A percentile compares a stretch with the other conserved stretches of the same genome.
Conservation (phyloP, 176 grass and related monocot species). For the Typha latifolia region DNA sequence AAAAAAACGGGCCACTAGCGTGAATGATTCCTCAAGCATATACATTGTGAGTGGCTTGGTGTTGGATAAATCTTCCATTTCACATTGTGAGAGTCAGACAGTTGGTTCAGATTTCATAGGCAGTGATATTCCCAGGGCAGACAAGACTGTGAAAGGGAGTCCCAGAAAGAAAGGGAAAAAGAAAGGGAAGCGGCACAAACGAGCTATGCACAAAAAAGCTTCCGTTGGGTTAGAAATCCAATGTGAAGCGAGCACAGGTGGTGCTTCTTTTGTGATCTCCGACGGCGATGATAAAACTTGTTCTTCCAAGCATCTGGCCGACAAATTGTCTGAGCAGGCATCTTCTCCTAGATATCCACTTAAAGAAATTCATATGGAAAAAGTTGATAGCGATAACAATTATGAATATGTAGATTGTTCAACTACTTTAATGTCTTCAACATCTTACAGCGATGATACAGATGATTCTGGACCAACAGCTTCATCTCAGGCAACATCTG, state of each 20-base stretch:
- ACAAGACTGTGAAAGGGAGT: slow-evolving; percentile 21
- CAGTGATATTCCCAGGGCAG: slow-evolving; percentile 25
- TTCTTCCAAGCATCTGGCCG: no score
- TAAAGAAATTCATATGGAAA: slow-evolving; percentile 41
- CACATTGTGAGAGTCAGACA: slow-evolving; percentile 2
- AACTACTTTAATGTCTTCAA: slow-evolving; percentile 28
- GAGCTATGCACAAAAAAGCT: slow-evolving; percentile 20
- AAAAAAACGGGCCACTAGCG: slow-evolving; percentile 15
- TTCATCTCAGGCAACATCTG: slow-evolving; percentile 11
- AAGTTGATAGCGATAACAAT: slow-evolving; percentile 48
- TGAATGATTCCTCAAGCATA: slow-evolving; percentile 24
- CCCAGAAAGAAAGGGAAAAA: slow-evolving; percentile 65
- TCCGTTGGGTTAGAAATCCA: slow-evolving; percentile 28
- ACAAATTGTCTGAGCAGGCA: no score
- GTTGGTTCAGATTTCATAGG: slow-evolving; percentile 41
- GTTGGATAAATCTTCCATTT: slow-evolving; percentile 22
- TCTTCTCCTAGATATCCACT: slow-evolving; percentile 36
- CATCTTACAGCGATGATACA: slow-evolving; percentile 40
- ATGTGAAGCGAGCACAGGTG: slow-evolving; percentile 14
- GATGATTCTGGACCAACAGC: slow-evolving; percentile 29
- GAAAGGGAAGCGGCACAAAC: slow-evolving; percentile 53
- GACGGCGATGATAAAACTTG: no score
- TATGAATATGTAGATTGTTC: slow-evolving; percentile 28
- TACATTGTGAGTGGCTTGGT: slow-evolving; percentile 8
- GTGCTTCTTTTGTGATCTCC: background rate